These are phyloP conservation scores for Macaranga tanarius DNA, from an alignment of 441 rosid genomes.

Conservation along the genomic window DNA sequence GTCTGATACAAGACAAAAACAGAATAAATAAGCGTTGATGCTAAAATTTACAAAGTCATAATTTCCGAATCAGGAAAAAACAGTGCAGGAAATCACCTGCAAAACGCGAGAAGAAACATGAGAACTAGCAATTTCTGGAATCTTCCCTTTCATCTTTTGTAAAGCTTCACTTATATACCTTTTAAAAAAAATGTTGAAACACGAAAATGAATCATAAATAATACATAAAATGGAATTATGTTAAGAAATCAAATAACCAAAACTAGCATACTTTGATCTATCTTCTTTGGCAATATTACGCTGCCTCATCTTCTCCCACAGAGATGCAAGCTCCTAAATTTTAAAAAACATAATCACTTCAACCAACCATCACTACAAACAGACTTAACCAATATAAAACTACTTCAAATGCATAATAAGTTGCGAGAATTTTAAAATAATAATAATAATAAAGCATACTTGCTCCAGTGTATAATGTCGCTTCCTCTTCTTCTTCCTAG, in stretches of 20 bases:
- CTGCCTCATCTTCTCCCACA: slow-evolving; percentile 95
- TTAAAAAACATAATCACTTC: slow-evolving; percentile 9
- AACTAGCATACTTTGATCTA: slow-evolving; percentile 59
- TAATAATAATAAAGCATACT: slow-evolving; percentile 31
- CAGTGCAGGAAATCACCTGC: slow-evolving; percentile 50
- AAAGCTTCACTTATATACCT: slow-evolving; percentile 78
- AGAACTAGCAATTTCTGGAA: slow-evolving; percentile 80
- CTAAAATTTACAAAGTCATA: neutral
- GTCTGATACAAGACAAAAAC: slow-evolving; percentile 41
- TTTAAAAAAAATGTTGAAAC: slow-evolving; percentile 12
- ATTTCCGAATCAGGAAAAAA: neutral
- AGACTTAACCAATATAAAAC: neutral
- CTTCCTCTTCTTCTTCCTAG: slow-evolving; percentile 86
- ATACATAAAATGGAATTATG: neutral
- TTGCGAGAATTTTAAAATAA: neutral
- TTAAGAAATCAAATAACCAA: slow-evolving; percentile 3
- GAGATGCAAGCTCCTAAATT: slow-evolving; percentile 74
- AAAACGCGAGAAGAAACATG: slow-evolving; percentile 90
- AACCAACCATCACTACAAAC: neutral
- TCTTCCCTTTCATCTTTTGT: slow-evolving; percentile 83
- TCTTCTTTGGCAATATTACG: slow-evolving; percentile 81
- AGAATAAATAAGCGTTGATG: neutral
- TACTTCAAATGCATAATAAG: neutral
- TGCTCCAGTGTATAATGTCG: slow-evolving; percentile 77
- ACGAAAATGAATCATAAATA: neutral